Evolutionary conservation across 805 yeast species (phyloP).

Genomic region (Kodamaea laetipori): DNA sequence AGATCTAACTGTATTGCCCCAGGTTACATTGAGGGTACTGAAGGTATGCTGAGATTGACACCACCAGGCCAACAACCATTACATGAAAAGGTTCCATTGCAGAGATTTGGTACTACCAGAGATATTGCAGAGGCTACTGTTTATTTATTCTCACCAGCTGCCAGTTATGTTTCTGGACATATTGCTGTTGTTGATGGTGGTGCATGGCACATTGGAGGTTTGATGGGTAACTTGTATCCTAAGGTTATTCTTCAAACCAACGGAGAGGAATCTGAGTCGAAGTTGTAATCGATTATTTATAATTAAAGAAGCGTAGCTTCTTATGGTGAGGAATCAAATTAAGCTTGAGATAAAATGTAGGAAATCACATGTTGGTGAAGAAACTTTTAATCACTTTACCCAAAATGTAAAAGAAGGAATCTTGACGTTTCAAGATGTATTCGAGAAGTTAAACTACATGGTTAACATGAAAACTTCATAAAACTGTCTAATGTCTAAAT

Average conservation of each 20-base stretch:
- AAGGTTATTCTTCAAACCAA: constrained; percentile 30
- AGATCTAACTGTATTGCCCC: constrained; percentile 88
- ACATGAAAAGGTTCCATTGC: constrained; percentile 35
- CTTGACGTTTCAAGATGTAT: no score
- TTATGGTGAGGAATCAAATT: no score
- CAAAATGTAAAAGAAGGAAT: no score
- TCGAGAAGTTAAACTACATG: no score
- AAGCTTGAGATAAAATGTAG: neutral
- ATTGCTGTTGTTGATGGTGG: constrained; percentile 33
- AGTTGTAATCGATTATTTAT: constrained; percentile 20
- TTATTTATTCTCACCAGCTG: constrained; percentile 30
- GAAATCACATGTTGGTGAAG: no score
- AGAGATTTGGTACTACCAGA: constrained; percentile 28
- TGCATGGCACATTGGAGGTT: constrained; percentile 48
- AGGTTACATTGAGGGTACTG: constrained; percentile 85
- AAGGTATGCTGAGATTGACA: constrained; percentile 74
- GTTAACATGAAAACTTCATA: no score
- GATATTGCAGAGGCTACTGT: constrained; percentile 34
- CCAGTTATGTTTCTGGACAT: constrained; percentile 29
- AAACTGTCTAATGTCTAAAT: no score
- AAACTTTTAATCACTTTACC: no score
- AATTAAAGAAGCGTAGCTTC: neutral
- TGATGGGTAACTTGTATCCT: constrained; percentile 39
- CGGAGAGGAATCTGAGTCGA: constrained; percentile 22
- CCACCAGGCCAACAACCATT: constrained; percentile 41